Base-by-base conservation (phyloP, 2,329 filamentous ascomycete genomes). In the Fusarium sp. region DNA sequence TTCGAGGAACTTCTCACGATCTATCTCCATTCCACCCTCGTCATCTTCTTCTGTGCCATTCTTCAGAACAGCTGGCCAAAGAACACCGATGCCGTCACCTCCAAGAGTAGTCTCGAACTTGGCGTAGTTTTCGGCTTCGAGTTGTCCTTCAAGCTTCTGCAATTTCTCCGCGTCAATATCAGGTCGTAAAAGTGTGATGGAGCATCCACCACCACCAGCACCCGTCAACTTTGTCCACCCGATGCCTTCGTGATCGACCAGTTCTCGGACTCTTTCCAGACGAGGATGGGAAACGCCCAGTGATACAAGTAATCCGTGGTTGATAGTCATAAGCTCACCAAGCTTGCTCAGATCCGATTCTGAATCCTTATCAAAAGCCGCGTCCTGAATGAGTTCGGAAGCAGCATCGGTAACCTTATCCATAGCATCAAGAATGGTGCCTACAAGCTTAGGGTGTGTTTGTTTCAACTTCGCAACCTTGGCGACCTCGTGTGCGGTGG, bases 211-310 rank as follows among this genome's bases (percentile, higher is more conserved):
- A 14, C 96, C 96, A 22, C 96, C 96, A 2, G 96, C 96, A 33
- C 96, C 96, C 0, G 96, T 99, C 58, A 99, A 86, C 79, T 99
- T 99, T 14, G 96, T 97, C 94, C 94, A 99, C 30, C 96, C 96
- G 56, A 97, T 92, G 40, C 91, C 92, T 57, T 93, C 88, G 72
- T 96, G 89, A 71, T 99, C 95, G 48, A 97, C 91, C 26, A 99
- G 83, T 80, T 97, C 95, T 65, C 96, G 89, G 71, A 99, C 90
- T 32, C 95, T 89, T 80, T 99, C 96, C 26, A 99, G 85, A 46
- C 94, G 90, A 1, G 96, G 96, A 78, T 99, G 96, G 3, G 94
- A 98, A 28, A 98, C 96, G 9, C 96, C 96, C 5, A 99, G 83
- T 1, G 94, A 91, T n/a, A 93, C 90, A 22, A 99, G 84, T 44